A percentile compares a stretch with the other conserved stretches of the same genome.
phyloP scores from a whole-genome alignment of 2,329 filamentous ascomycete genomes.

The Raffaelea deltoideospora region DNA sequence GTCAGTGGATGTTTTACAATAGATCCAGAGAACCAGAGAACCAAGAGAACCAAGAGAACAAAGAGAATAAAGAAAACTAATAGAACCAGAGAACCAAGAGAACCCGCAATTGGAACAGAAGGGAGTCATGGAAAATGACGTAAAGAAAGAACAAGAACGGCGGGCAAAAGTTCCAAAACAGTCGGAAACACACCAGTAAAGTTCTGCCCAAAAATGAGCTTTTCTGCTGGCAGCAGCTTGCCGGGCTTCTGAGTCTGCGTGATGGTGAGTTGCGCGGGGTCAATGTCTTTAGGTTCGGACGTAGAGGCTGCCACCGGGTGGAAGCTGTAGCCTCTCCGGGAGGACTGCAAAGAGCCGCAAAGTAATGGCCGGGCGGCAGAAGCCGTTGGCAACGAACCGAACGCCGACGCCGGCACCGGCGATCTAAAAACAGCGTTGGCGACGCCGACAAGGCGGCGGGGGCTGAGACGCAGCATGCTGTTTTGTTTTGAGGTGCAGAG shows the following conservation, averaged over 20 bases:
- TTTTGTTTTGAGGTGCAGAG: too few relatives aligned
- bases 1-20: background rate
- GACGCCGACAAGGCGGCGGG: constrained; percentile 22
- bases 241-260: constrained; percentile 65
- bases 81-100: too few relatives aligned
- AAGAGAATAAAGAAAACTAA: background rate
- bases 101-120: too few relatives aligned
- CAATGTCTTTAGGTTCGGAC: constrained; percentile 49
- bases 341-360: constrained; percentile 8
- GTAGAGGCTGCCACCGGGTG: constrained; percentile 32
- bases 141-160: background rate
- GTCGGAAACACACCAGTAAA: constrained; percentile 57
- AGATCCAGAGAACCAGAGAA: background rate
- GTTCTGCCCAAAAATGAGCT: constrained; percentile 76
- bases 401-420: background rate
- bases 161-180: background rate
- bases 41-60: too few relatives aligned
- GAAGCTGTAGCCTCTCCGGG: constrained; percentile 35
- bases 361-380: constrained; percentile 6
- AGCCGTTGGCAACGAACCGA: background rate
- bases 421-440: constrained; percentile 11
- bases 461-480: constrained; percentile 31
- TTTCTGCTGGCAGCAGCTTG: constrained; percentile 54
- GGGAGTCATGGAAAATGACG: too few relatives aligned
- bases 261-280: constrained; percentile 61